These are phyloP conservation scores for Aureobasidium sp. DNA, from an alignment of 2,329 filamentous ascomycete genomes.

Conservation along the genomic window DNA sequence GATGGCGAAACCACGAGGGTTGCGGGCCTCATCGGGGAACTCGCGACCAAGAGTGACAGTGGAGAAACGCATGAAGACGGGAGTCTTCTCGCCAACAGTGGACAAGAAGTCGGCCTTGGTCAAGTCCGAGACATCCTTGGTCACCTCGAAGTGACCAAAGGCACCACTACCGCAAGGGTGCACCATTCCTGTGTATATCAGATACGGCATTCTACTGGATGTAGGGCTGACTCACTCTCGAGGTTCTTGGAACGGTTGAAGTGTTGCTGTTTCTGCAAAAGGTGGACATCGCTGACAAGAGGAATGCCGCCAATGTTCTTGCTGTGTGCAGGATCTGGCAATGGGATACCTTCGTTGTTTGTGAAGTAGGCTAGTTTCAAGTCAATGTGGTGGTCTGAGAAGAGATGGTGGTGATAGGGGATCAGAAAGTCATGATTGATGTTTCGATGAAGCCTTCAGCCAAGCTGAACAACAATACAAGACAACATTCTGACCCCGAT, in stretches of 20 bases:
- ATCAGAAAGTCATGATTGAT: neutral
- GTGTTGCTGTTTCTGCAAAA: conserved; percentile 48
- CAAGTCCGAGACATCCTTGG: conserved; percentile 28
- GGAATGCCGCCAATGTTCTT: conserved; percentile 47
- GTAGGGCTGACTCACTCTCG: conserved; percentile 26
- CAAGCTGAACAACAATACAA: neutral
- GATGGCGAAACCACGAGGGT: conserved; percentile 42
- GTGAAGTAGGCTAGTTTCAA: conserved; percentile 38
- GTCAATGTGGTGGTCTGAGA: neutral
- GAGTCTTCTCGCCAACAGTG: conserved; percentile 33
- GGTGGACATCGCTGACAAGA: conserved; percentile 41
- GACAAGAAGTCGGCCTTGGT: conserved; percentile 36
- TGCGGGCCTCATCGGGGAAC: conserved; percentile 37
- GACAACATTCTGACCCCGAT: neutral
- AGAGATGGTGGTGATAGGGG: neutral
- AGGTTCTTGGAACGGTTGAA: conserved; percentile 50
- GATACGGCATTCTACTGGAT: neutral
- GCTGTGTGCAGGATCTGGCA: conserved; percentile 42
- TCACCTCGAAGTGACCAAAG: conserved; percentile 40
- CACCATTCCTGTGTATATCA: conserved; percentile 27
- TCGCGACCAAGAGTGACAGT: conserved; percentile 37
- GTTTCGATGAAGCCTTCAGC: neutral
- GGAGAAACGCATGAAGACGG: conserved; percentile 37
- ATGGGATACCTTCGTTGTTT: conserved; percentile 46
- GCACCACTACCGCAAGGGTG: conserved; percentile 36